phyloP scores from a whole-genome alignment of 257 asterid genomes.

The Anisodus acutangulus region DNA sequence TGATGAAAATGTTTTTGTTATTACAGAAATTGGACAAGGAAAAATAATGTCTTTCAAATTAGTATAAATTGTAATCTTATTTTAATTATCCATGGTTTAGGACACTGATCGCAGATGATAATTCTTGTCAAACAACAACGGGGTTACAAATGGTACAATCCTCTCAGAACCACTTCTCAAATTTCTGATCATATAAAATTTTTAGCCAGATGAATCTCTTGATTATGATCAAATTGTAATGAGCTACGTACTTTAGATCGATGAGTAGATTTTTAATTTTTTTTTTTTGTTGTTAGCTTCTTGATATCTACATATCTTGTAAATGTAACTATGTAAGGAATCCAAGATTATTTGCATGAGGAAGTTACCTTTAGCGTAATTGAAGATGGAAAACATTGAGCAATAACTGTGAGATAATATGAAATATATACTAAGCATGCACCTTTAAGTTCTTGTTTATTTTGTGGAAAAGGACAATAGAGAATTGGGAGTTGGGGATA shows the following conservation, averaged over 20 bases:
- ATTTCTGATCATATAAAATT: constrained; percentile 49
- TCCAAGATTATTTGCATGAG: constrained; percentile 19
- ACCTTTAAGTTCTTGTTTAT: too few relatives aligned
- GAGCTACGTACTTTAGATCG: not conserved
- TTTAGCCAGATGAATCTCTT: constrained; percentile 36
- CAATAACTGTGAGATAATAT: not conserved
- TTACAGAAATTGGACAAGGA: not conserved
- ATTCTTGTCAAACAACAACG: constrained; percentile 58
- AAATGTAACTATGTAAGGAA: not conserved
- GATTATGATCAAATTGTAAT: constrained; percentile 22
- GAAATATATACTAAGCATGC: not conserved
- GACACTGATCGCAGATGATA: constrained; percentile 50
- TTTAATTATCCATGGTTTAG: constrained; percentile 33
- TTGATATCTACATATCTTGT: not conserved
- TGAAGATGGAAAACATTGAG: not conserved
- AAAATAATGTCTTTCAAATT: not conserved
- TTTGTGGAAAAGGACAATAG: not conserved
- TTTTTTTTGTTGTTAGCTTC: not conserved
- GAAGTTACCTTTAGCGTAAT: constrained; percentile 6
- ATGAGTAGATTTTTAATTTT: not conserved
- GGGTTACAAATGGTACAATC: constrained; percentile 62
- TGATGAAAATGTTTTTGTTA: not conserved
- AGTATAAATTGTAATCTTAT: not conserved
- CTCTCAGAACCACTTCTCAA: constrained; percentile 61
- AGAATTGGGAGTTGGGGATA: not conserved